Evolutionary conservation across 2,329 filamentous ascomycete genomes (phyloP), one percentile per base, ranked within the genome.

Genomic region (Dendryphion nanum): DNA sequence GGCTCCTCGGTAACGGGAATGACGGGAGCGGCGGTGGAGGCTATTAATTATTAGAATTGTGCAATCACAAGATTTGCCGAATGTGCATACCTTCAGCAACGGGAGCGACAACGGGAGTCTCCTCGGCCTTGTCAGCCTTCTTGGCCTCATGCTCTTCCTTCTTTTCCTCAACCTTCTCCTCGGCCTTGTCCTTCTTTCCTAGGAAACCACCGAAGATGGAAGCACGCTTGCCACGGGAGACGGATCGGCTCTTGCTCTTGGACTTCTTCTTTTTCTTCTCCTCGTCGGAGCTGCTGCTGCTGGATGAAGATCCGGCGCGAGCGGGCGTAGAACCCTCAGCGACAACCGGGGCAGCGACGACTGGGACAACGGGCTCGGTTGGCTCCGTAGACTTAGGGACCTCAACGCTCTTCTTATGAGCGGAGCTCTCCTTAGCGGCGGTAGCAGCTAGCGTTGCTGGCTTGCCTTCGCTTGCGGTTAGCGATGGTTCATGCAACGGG

Each of bases 161-260:
- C 58, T 68, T 66, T 44, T 65, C 64, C 51, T 74, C 73, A 40
- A 55, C 55, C 61, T 72, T 68, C 52, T 69, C 63, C 40, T 71
- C 55, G n/a, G 37, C 42, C 56, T 65, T 63, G 35, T 81, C 77
- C 70, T 82, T 83, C 76, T 82, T 82, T 57, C 72, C 72, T 24
- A 80, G 71, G 37, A 83, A 68, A 44, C 66, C 67, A 46, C 75
- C 76, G 57, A 82, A 79, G 58, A 82, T 72, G 65, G 73, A 79
- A 46, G 68, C 62, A 50, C 77, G 74, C 72, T 81, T 81, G 59
- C 78, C 66, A 44, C 72, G 78, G 30, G 78, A 82, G 33, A 70
- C 71, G 31, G 74, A 78, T 55, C 80, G 78, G 69, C 77, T 79
- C 73, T 81, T 81, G 64, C 69, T 66, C 62, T 76, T 72, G 30